Percentiles rank a stretch among this genome's conserved stretches.
phyloP scores from a whole-genome alignment of 495 filamentous ascomycete genomes.

The Aspergillus heteromorphus region DNA sequence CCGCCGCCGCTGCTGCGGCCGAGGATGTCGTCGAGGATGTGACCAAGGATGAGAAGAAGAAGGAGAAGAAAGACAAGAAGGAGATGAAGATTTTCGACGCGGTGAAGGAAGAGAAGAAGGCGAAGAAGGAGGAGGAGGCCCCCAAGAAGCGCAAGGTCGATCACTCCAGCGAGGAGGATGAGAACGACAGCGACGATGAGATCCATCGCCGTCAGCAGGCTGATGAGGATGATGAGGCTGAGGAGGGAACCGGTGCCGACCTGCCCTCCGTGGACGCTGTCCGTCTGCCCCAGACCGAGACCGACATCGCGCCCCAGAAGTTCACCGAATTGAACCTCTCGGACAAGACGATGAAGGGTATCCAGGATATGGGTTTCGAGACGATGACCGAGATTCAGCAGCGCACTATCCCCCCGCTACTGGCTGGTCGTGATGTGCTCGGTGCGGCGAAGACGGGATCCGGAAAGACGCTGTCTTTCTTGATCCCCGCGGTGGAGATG shows the following conservation, averaged over 20 bases:
- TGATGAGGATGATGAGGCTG: constrained; percentile 19
- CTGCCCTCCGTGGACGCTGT: constrained; percentile 49
- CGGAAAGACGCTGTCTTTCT: constrained; percentile 91
- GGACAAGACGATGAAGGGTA: constrained; percentile 79
- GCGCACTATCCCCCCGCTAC: constrained; percentile 76
- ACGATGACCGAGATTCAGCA: constrained; percentile 96
- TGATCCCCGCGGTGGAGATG: constrained; percentile 95
- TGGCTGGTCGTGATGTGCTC: constrained; percentile 88
- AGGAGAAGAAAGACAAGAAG: constrained; percentile 6
- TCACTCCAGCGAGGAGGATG: constrained; percentile 27
- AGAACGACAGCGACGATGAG: constrained; percentile 26
- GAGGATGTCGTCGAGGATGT: constrained; percentile 25
- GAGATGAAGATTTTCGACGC: constrained; percentile 2
- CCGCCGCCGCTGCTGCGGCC: constrained; percentile 17
- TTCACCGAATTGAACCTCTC: constrained; percentile 85
- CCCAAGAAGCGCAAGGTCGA: constrained; percentile 36
- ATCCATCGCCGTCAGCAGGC: constrained; percentile 22
- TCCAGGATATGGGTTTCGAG: constrained; percentile 85
- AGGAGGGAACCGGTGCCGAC: constrained; percentile 26
- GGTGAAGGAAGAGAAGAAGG: constrained; percentile 10
- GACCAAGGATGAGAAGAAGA: constrained; percentile 21
- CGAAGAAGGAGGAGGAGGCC: constrained; percentile 13
- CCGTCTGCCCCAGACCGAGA: constrained; percentile 50
- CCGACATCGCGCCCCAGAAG: constrained; percentile 47
- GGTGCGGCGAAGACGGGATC: constrained; percentile 96